A percentile compares a stretch with the other conserved stretches of the same genome.
Conservation (phyloP, 2,329 filamentous ascomycete genomes). For the Fusarium guadeloupense region DNA sequence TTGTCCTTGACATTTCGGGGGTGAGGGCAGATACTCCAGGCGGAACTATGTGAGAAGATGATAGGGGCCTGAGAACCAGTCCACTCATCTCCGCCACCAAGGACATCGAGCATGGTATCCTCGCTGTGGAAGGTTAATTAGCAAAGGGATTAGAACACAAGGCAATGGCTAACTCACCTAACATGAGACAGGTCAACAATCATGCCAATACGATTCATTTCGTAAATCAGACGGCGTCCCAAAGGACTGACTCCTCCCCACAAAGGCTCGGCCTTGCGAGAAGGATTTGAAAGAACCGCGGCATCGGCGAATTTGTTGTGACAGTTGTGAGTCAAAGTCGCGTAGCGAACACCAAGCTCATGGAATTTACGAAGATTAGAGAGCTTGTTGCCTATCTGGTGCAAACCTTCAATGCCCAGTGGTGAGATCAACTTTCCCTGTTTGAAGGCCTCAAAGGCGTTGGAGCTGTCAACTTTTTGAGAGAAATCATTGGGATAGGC, state of each 20-base stretch:
- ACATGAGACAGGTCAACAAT: slow-evolving; percentile 88
- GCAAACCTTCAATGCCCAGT: slow-evolving; percentile 84
- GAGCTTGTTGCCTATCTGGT: slow-evolving; percentile 89
- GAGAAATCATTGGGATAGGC: slow-evolving; percentile 77
- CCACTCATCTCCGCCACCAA: slow-evolving; percentile 72
- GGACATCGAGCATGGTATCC: slow-evolving; percentile 86
- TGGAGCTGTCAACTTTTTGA: slow-evolving; percentile 65
- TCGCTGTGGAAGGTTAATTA: slow-evolving; percentile 53
- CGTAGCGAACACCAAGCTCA: slow-evolving; percentile 83
- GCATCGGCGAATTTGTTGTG: slow-evolving; percentile 91
- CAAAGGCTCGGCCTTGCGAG: slow-evolving; percentile 62
- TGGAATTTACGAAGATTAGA: slow-evolving; percentile 80
- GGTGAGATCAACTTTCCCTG: slow-evolving; percentile 76
- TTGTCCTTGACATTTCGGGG: slow-evolving; percentile 91
- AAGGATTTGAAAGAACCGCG: slow-evolving; percentile 69
- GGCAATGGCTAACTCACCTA: slow-evolving; percentile 46
- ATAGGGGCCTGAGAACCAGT: slow-evolving; percentile 79
- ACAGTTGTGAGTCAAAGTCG: slow-evolving; percentile 92
- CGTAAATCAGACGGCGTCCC: slow-evolving; percentile 75
- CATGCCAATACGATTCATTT: slow-evolving; percentile 96
- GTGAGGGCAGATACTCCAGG: slow-evolving; percentile 82
- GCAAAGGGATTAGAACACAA: not conserved
- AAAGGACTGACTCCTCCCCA: slow-evolving; percentile 78
- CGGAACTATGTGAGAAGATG: slow-evolving; percentile 90
- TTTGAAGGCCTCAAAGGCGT: slow-evolving; percentile 69